A percentile compares a stretch with the other conserved stretches of the same genome.
phyloP scores from a whole-genome alignment of 148 eudicot species.

The Vaccinium macrocarpon region DNA sequence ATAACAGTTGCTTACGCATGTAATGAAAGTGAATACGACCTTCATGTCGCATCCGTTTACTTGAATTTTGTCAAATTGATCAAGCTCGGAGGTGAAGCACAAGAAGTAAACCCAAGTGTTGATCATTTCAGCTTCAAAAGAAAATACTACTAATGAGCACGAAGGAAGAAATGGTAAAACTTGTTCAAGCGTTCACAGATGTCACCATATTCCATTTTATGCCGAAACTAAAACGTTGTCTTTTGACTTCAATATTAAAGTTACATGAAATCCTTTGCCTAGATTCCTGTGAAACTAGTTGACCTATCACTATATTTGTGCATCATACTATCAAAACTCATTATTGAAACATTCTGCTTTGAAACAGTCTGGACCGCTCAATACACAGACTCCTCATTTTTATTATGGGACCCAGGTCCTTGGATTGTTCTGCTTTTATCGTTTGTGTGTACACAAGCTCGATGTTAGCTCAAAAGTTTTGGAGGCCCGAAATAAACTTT shows the following conservation, averaged over 20 bases:
- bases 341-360: background rate
- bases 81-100: background rate
- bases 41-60: too few species aligned
- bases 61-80: too few species aligned
- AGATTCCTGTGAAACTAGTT: background rate
- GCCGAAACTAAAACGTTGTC: too few species aligned
- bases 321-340: background rate
- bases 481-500: too few species aligned
- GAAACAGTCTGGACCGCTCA: background rate
- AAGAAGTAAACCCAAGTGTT: background rate
- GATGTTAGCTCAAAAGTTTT: too few species aligned
- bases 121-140: background rate
- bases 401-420: too few species aligned
- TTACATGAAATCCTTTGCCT: background rate
- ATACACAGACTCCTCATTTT: too few species aligned
- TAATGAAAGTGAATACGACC: too few species aligned
- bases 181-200: background rate
- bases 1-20: too few species aligned
- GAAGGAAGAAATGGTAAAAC: background rate
- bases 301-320: background rate
- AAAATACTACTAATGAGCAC: background rate
- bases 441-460: too few species aligned
- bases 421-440: too few species aligned
- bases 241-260: too few species aligned
- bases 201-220: background rate